These are phyloP conservation scores for Elymus sibiricus DNA, from an alignment of 176 grass and related monocot genomes.

Conservation along the genomic window DNA sequence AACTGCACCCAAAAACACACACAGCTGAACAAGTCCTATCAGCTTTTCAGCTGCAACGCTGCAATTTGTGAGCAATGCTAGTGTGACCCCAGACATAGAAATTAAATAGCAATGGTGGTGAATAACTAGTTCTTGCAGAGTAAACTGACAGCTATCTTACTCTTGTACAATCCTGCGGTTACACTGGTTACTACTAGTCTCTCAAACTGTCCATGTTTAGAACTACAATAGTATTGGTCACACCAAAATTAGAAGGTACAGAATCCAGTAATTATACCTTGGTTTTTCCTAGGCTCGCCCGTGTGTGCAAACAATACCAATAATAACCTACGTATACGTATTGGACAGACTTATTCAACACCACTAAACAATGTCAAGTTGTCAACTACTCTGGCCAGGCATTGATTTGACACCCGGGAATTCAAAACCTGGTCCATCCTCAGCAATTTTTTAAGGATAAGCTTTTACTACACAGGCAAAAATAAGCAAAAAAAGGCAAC, in stretches of 20 bases:
- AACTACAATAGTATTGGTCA: constrained; percentile 4
- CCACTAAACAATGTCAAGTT: constrained; percentile 29
- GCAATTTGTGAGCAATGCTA: neutral
- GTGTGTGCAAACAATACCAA: neutral
- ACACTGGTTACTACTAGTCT: constrained; percentile 3
- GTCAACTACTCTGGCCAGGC: neutral
- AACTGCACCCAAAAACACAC: constrained; percentile 2
- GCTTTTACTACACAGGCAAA: neutral
- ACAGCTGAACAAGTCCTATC: neutral
- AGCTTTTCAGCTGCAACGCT: neutral
- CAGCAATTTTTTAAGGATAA: neutral
- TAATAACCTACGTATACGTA: constrained; percentile 5
- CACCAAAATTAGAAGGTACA: constrained; percentile 12
- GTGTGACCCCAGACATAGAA: neutral
- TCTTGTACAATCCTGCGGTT: neutral
- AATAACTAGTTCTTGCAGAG: constrained; percentile 4
- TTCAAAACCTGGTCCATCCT: constrained; percentile 23
- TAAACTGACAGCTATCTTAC: neutral
- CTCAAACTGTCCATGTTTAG: neutral
- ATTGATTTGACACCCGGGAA: constrained; percentile 44
- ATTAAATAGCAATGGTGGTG: constrained; percentile 17
- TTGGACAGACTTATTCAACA: constrained; percentile 20
- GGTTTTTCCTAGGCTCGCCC: constrained; percentile 9
- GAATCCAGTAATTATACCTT: neutral
- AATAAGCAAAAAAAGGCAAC: neutral